Base-by-base conservation (phyloP, 768 basidiomycete species). In the Leccinum ochraceum region DNA sequence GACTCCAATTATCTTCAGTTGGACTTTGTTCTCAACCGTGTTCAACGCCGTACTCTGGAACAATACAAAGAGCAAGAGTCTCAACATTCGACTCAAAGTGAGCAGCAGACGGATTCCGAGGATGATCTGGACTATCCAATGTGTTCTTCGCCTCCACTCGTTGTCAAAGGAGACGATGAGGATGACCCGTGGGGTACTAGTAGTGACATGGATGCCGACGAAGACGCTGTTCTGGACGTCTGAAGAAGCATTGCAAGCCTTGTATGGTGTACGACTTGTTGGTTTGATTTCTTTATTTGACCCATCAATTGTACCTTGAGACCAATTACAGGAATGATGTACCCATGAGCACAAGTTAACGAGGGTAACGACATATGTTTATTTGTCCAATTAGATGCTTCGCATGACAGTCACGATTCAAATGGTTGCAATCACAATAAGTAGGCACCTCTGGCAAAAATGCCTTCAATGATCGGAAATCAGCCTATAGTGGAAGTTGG, bases 1-100 rank as follows among this genome's bases (percentile, higher is more conserved):
- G 81, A 86, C 59, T 78, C 80, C 22, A 94, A 98, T 74, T 98
- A 94, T 70, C 67, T 78, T 30, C 83, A 86, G 57, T 82, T 98
- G 30, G 96, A 98, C 74, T 77, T 74, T 39, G 81, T 95, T 28
- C 81, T 98, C 22, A 74, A 75, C 26, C 83, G 86, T 8, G 84
- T 95, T 36, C 71, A 70, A 39, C 81, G 85, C n/a, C 77, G 76
- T 51, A 75, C 80, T 57, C 68, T 54, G 52, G 56, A 64, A 48
- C 63, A 73, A 10, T 42, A 63, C 67, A 42, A 63, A 26, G 69
- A 75, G 7, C 76, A 79, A 62, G 67, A 63, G 17, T 54, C 61
- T 17, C 60, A 48, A 53, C 53, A 54, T 34, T 62, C 56, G 22
- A 50, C 53, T 28, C 42, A 46, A 56, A 46, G 59, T 30, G 66